phyloP scores from a whole-genome alignment of 768 basidiomycete genomes.

The Rhizopogon vinicolor region DNA sequence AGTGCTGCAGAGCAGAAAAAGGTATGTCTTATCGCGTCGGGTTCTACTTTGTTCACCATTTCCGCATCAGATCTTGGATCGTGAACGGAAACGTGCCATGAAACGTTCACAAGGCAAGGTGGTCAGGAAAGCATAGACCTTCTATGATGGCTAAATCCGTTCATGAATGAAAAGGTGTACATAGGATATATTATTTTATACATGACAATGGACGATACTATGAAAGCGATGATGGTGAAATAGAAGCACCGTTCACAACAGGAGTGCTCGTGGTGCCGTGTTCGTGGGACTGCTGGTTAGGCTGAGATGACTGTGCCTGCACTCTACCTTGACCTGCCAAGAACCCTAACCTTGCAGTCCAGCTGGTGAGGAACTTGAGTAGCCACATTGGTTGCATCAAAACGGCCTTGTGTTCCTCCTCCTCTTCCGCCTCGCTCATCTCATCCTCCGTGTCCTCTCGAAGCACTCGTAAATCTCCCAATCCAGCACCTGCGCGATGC shows the following conservation, averaged over 20 bases:
- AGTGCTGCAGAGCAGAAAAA: conserved; percentile 82
- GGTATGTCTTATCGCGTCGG: conserved; percentile 31
- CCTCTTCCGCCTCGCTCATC: conserved; percentile 25
- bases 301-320: conserved; percentile 3
- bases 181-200: not conserved
- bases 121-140: conserved; percentile 41
- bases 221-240: not conserved
- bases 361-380: conserved; percentile 70
- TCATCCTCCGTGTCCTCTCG: conserved; percentile 25
- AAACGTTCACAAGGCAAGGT: conserved; percentile 68
- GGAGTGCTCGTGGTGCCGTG: not conserved
- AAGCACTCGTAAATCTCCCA: conserved; percentile 10
- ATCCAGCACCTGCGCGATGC: conserved; percentile 24
- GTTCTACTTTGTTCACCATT: not conserved
- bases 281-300: not conserved
- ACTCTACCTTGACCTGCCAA: conserved; percentile 13
- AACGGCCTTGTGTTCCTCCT: conserved; percentile 21
- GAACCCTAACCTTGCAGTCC: conserved; percentile 63
- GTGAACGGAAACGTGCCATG: conserved; percentile 68
- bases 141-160: not conserved
- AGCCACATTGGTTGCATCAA: conserved; percentile 76
- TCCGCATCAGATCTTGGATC: conserved; percentile 53
- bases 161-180: not conserved
- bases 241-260: not conserved
- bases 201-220: not conserved